These are phyloP conservation scores for Annulohypoxylon moriforme DNA, from an alignment of 495 filamentous ascomycete species.

Conservation along the genomic window DNA sequence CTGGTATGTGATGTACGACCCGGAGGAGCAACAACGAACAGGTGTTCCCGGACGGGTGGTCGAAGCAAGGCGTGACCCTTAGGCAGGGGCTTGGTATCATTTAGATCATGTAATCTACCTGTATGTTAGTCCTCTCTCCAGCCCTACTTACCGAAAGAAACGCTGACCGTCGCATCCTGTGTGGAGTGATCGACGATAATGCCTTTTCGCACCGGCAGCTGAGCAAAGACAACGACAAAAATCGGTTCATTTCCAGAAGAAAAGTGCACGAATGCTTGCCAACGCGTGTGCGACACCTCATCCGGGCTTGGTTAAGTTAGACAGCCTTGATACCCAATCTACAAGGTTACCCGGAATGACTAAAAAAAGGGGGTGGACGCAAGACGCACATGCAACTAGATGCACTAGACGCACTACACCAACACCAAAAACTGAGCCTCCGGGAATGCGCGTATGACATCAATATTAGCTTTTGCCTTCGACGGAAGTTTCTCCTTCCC, in stretches of 20 bases:
- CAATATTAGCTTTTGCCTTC: conserved; percentile 7
- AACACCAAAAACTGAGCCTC: not conserved
- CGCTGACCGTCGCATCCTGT: conserved; percentile 31
- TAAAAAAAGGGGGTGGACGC: not conserved
- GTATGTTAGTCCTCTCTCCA: not conserved
- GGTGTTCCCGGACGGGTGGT: conserved; percentile 14
- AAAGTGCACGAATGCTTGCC: not conserved
- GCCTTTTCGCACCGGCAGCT: not conserved
- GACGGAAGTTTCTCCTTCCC: conserved; percentile 11
- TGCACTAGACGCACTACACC: not conserved
- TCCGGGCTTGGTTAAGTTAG: not conserved
- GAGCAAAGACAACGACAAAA: not conserved
- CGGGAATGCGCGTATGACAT: conserved; percentile 7
- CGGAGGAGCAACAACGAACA: not conserved
- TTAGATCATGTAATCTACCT: conserved; percentile 28
- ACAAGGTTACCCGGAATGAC: not conserved
- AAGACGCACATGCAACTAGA: not conserved
- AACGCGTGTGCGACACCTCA: not conserved
- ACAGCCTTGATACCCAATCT: conserved; percentile 13
- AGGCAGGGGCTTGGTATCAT: conserved; percentile 20
- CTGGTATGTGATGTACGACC: conserved; percentile 7
- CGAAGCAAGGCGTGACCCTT: conserved; percentile 8
- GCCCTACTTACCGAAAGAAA: conserved; percentile 31
- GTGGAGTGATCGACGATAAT: conserved; percentile 9
- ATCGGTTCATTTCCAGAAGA: not conserved